These are phyloP conservation scores for Mucuna pruriens DNA, from an alignment of 306 rosid genomes.

Conservation along the genomic window DNA sequence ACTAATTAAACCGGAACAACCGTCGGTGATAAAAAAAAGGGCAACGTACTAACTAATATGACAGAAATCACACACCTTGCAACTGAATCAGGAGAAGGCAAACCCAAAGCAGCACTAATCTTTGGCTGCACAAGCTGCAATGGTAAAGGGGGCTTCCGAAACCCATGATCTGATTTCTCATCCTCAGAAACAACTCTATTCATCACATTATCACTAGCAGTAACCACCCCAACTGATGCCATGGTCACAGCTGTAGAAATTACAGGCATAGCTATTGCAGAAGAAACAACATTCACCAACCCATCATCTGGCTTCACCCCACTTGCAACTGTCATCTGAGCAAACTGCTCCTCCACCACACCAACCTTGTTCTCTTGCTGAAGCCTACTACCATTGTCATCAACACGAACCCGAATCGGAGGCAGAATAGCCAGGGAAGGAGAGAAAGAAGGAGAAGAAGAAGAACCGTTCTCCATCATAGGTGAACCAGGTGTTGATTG, in stretches of 20 bases:
- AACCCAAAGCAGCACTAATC: slow-evolving; percentile 52
- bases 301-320: slow-evolving; percentile 51
- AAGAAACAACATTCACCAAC: slow-evolving; percentile 32
- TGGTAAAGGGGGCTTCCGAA: slow-evolving; percentile 83
- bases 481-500: slow-evolving; percentile 63
- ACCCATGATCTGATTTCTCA: slow-evolving; percentile 67
- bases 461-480: slow-evolving; percentile 62
- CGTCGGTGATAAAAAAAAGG: too few species aligned
- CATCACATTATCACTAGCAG: slow-evolving; percentile 46
- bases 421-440: slow-evolving; percentile 82
- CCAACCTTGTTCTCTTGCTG: slow-evolving; percentile 55
- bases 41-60: background rate
- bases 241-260: slow-evolving; percentile 39
- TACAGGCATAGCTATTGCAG: slow-evolving; percentile 47
- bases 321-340: slow-evolving; percentile 55
- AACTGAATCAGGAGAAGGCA: slow-evolving; percentile 94
- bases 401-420: slow-evolving; percentile 82
- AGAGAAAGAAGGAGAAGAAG: slow-evolving; percentile 64
- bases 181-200: slow-evolving; percentile 72
- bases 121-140: slow-evolving; percentile 71
- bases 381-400: slow-evolving; percentile 51
- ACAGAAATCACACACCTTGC: slow-evolving; percentile 53
- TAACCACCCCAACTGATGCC: slow-evolving; percentile 37
- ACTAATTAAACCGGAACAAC: too few species aligned
- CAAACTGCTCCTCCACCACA: slow-evolving; percentile 72